phyloP scores from a whole-genome alignment of 176 grass and related monocot species.

The Carex myosuroides region DNA sequence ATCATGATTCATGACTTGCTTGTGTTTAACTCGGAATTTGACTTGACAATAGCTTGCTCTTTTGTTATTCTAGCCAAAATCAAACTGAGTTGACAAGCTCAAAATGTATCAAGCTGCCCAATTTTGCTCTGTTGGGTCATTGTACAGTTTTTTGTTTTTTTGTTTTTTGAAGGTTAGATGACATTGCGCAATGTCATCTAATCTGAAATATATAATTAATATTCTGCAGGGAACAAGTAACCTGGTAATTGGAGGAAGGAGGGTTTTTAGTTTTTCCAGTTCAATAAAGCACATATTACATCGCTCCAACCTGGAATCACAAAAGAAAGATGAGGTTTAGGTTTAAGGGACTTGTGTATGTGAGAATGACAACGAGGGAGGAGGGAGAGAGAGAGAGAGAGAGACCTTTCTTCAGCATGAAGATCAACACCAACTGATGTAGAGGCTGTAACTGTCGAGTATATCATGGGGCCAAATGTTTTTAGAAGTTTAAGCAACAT shows the following conservation, averaged over 20 bases:
- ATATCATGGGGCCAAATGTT: slow-evolving; percentile 50
- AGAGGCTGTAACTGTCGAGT: slow-evolving; percentile 38
- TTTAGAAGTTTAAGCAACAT: slow-evolving; percentile 42
- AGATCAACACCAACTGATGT: slow-evolving; percentile 49
- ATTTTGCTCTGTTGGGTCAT: background rate
- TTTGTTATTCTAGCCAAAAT: background rate
- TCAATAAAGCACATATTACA: slow-evolving; percentile 53
- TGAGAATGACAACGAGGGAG: slow-evolving; percentile 5
- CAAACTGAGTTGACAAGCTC: background rate
- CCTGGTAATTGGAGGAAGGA: slow-evolving; percentile 37
- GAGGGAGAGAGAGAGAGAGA: background rate
- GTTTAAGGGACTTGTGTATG: slow-evolving; percentile 8
- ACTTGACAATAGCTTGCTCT: background rate
- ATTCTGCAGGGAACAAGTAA: slow-evolving; percentile 12
- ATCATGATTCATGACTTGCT: background rate
- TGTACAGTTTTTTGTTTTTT: background rate
- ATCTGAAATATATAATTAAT: background rate
- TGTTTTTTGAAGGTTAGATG: no score
- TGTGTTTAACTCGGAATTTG: background rate
- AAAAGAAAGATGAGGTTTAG: slow-evolving; percentile 19
- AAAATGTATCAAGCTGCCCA: background rate
- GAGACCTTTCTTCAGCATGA: slow-evolving; percentile 51
- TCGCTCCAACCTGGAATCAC: slow-evolving; percentile 36
- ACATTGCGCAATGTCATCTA: no score
- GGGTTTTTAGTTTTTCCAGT: slow-evolving; percentile 39